Percentiles rank a stretch among this genome's conserved stretches.
phyloP scores from a whole-genome alignment of 495 filamentous ascomycete genomes.

The Neurospora discreta region DNA sequence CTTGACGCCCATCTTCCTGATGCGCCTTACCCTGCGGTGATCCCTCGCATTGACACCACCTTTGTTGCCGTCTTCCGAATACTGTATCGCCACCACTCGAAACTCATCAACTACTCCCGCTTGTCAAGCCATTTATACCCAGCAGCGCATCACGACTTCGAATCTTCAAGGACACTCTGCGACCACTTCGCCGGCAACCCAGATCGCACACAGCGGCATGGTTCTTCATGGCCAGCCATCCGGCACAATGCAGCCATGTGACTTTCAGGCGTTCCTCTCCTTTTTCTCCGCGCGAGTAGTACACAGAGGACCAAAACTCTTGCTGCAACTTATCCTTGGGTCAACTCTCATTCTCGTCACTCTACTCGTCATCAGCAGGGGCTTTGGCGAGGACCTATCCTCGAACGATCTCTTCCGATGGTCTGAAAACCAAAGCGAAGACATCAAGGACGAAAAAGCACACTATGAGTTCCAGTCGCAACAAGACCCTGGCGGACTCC shows the following conservation, averaged over 20 bases:
- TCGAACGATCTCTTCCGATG: background rate
- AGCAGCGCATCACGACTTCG: background rate
- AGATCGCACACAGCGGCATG: background rate
- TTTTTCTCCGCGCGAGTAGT: slow-evolving; percentile 12
- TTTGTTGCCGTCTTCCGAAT: too few species aligned
- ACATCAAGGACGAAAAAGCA: background rate
- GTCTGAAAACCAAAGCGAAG: background rate
- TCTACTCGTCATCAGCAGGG: slow-evolving; percentile 5
- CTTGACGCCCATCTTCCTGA: background rate
- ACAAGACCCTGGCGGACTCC: slow-evolving; percentile 6
- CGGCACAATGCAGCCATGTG: background rate
- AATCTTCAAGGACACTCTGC: background rate
- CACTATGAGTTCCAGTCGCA: background rate
- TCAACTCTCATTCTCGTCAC: slow-evolving; percentile 10
- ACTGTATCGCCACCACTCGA: background rate
- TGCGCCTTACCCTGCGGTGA: background rate
- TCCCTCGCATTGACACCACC: background rate
- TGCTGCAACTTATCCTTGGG: slow-evolving; percentile 13
- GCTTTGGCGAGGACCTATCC: background rate
- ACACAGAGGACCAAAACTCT: slow-evolving; percentile 13
- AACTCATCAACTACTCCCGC: background rate
- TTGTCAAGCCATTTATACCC: background rate
- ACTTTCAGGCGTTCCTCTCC: slow-evolving; percentile 2
- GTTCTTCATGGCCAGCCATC: slow-evolving; percentile 1
- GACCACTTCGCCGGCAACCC: background rate